Conservation (phyloP, 2,329 filamentous ascomycete species). For the Botrytis sinoallii region DNA sequence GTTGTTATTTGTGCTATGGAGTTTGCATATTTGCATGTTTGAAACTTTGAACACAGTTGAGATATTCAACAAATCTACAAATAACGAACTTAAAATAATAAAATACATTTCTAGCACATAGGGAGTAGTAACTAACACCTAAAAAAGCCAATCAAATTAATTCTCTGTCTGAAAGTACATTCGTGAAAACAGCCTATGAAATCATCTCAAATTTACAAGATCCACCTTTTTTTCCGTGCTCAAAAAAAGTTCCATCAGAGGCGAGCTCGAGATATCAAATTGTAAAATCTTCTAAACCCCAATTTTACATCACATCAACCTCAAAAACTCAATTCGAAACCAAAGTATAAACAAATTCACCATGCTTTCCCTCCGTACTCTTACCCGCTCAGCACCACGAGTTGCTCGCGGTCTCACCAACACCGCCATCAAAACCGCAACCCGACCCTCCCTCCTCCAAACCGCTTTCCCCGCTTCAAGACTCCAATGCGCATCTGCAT, state of each 20-base stretch:
- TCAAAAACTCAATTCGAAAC: conserved; percentile 19
- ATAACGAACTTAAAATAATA: neutral
- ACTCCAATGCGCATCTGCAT: conserved; percentile 34
- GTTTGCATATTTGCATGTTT: neutral
- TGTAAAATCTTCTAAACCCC: conserved; percentile 13
- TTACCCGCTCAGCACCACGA: conserved; percentile 66
- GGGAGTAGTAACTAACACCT: neutral
- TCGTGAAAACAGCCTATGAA: conserved; percentile 4
- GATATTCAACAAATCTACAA: neutral
- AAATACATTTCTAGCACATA: neutral
- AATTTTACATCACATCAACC: conserved; percentile 19
- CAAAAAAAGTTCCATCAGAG: conserved; percentile 20
- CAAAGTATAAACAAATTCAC: conserved; percentile 18
- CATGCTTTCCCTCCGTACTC: conserved; percentile 68
- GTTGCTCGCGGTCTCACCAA: conserved; percentile 56
- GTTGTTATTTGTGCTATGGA: neutral
- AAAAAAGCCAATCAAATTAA: neutral
- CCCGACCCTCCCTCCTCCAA: conserved; percentile 31
- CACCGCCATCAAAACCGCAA: conserved; percentile 47
- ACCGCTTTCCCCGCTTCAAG: conserved; percentile 33
- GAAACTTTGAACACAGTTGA: neutral
- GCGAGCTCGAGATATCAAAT: conserved; percentile 2
- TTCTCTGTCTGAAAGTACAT: neutral
- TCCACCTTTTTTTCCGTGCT: conserved; percentile 22
- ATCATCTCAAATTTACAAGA: conserved; percentile 9